Evolutionary conservation across 345 rosid genomes (phyloP), one percentile per base, ranked within the genome.

Genomic region (Orychophragmus violaceus): DNA sequence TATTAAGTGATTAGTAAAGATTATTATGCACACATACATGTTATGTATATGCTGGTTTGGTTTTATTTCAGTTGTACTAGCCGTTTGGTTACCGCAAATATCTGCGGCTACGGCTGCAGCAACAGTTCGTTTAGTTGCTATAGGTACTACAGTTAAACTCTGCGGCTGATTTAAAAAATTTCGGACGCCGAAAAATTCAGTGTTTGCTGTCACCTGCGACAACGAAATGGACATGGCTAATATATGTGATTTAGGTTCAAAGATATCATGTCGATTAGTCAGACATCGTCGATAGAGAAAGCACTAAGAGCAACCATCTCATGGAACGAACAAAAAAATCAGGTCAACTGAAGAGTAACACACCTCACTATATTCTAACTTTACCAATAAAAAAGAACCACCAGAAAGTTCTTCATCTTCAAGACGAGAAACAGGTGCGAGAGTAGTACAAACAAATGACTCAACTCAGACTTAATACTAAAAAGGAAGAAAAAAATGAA

Each of bases 371-470:
- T 51, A 60, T 29, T 39, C 69, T 62, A 54, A 33, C 32, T 62
- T 62, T 32, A 30, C 54, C 55, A 30, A n/a, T n/a, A 22, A 32
- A 9, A 19, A 39, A 41, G 23, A 32, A 59, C 23, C 59, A 25
- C 74, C 7, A 41, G 24, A 51, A 41, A 29, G 37, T 62, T 70
- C 49, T 62, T 63, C 30, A 55, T 39, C 64, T 48, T 56, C 44
- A 63, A 55, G 44, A 28, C 50, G 51, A 63, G 6, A 18, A 27
- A 11, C 16, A 32, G 10, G 58, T 55, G 33, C 16, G 44, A 56
- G 44, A 56, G 22, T 71, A 25, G 19, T 64, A 64, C 76, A 71
- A 57, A 71, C 64, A 64, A 56, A 64, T 37, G 70, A 71, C 69
- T 52, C 68, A 39, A 39, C 69, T 54, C 37, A 23, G 45, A 69